Base-by-base conservation (phyloP, 2,329 filamentous ascomycete species). In the Ophiostoma ips region DNA sequence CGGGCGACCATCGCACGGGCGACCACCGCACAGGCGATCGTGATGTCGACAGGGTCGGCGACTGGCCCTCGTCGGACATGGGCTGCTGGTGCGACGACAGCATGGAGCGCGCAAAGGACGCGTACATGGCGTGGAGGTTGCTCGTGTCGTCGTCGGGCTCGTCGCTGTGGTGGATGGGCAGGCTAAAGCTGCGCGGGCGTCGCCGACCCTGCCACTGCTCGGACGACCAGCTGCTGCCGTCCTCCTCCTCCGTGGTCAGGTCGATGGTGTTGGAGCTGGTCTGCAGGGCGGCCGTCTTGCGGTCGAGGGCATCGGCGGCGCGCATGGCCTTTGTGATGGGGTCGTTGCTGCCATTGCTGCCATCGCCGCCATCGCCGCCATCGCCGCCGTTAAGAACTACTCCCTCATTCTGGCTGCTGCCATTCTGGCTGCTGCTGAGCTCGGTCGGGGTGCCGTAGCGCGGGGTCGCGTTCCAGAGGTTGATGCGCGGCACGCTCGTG, bases 251-350 rank as follows among this genome's bases (percentile, higher is more conserved):
- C 30, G 61, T 55, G 1, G 68, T 69, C 35, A 76, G 62, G 46
- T 75, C 72, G n/a, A 75, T 60, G 38, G 73, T 68, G 49, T 68
- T 66, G 45, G 58, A 65, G 48, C 58, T 65, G 0, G 68, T 66
- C 54, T 80, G 75, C n/a, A 79, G 61, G 19, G 64, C 71, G 45
- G 71, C 74, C 0, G 76, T 79, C 54, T 75, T 65, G 24, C 36
- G 35, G 31, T 48, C 34, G 11, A 48, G 66, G 2, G 70, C 71
- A 50, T 80, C 76, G 8, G 76, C 77, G 15, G 75, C 75, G 57
- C 71, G 68, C 74, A 79, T 80, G 34, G 76, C 75, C 56, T 64
- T 68, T 19, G 67, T 70, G 51, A 69, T 71, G 41, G 74, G 73
- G 56, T 79, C 75, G 15, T 44, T n/a, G 10, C 24, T 43, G 7